phyloP scores from a whole-genome alignment of 768 basidiomycete species.

The Rhizopogon sp. region DNA sequence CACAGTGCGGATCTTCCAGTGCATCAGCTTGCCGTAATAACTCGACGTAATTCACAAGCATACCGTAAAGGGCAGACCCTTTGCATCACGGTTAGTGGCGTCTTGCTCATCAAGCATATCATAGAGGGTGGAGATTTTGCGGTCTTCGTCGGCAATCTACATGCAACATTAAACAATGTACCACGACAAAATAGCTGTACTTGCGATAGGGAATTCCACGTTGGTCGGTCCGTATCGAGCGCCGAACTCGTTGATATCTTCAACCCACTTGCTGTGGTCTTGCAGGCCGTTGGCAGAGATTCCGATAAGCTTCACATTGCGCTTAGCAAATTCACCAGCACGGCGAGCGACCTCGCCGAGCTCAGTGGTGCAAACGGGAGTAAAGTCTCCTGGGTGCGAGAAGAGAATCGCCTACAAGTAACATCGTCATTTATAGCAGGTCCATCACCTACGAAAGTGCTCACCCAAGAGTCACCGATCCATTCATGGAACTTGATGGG shows the following conservation, averaged over 20 bases:
- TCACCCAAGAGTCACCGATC: slow-evolving; percentile 84
- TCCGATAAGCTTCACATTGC: slow-evolving; percentile 91
- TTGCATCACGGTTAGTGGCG: slow-evolving; percentile 78
- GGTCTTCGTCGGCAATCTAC: slow-evolving; percentile 89
- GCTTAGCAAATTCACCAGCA: slow-evolving; percentile 75
- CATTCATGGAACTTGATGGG: slow-evolving; percentile 90
- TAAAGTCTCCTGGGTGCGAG: slow-evolving; percentile 92
- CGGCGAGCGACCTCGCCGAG: slow-evolving; percentile 93
- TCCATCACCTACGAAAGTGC: slow-evolving; percentile 13
- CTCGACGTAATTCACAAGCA: not conserved
- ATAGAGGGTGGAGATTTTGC: slow-evolving; percentile 80
- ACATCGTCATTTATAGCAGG: not conserved
- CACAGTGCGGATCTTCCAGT: slow-evolving; percentile 82
- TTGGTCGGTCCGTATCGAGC: slow-evolving; percentile 63
- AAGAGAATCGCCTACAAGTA: slow-evolving; percentile 72
- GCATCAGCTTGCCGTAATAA: not conserved
- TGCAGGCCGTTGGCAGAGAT: slow-evolving; percentile 87
- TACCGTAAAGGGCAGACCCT: slow-evolving; percentile 93
- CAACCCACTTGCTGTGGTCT: slow-evolving; percentile 83
- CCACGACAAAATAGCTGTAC: slow-evolving; percentile 17
- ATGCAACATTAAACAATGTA: not conserved
- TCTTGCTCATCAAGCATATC: slow-evolving; percentile 98
- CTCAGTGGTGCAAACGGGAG: slow-evolving; percentile 96
- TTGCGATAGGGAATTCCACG: slow-evolving; percentile 88
- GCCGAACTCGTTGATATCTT: slow-evolving; percentile 84